Conservation (phyloP, 2,329 filamentous ascomycete genomes). For the Penicillium sp. region DNA sequence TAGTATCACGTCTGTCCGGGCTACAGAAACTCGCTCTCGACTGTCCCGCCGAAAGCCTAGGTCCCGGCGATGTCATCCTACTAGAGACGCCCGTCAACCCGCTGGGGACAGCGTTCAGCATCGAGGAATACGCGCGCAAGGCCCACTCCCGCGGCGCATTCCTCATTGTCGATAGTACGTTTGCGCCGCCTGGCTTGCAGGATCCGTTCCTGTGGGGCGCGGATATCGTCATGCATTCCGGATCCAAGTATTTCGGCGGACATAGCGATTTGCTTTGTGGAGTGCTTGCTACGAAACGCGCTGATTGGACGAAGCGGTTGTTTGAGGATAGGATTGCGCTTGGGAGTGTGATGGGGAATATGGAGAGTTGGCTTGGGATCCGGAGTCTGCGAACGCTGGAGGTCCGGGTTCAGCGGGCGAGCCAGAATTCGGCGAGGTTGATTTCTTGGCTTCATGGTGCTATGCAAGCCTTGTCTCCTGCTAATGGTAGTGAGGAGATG, state of each 20-base stretch:
- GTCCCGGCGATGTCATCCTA: slow-evolving; percentile 70
- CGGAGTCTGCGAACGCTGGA: slow-evolving; percentile 80
- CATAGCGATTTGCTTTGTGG: slow-evolving; percentile 92
- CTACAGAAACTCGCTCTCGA: slow-evolving; percentile 71
- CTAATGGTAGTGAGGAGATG: slow-evolving; percentile 31
- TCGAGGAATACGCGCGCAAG: slow-evolving; percentile 65
- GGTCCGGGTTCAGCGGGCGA: slow-evolving; percentile 73
- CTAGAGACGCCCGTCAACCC: slow-evolving; percentile 92
- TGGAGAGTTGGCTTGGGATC: slow-evolving; percentile 89
- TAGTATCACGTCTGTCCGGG: slow-evolving; percentile 74
- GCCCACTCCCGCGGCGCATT: slow-evolving; percentile 65
- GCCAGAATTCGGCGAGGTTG: slow-evolving; percentile 64
- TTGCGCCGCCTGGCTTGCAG: slow-evolving; percentile 85
- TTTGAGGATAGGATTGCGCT: slow-evolving; percentile 68
- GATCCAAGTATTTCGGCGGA: slow-evolving; percentile 92
- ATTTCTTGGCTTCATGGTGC: slow-evolving; percentile 65
- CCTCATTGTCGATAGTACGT: slow-evolving; percentile 82
- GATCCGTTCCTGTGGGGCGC: slow-evolving; percentile 78
- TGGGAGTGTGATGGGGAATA: slow-evolving; percentile 77
- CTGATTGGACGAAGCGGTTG: slow-evolving; percentile 59
- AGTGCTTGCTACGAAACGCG: slow-evolving; percentile 63
- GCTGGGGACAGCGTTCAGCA: slow-evolving; percentile 71
- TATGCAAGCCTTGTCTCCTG: slow-evolving; percentile 1
- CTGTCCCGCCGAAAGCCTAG: slow-evolving; percentile 63
- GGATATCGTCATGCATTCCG: slow-evolving; percentile 87